Evolutionary conservation across 495 filamentous ascomycete species (phyloP).

Genomic region (Usnea hakonensis): DNA sequence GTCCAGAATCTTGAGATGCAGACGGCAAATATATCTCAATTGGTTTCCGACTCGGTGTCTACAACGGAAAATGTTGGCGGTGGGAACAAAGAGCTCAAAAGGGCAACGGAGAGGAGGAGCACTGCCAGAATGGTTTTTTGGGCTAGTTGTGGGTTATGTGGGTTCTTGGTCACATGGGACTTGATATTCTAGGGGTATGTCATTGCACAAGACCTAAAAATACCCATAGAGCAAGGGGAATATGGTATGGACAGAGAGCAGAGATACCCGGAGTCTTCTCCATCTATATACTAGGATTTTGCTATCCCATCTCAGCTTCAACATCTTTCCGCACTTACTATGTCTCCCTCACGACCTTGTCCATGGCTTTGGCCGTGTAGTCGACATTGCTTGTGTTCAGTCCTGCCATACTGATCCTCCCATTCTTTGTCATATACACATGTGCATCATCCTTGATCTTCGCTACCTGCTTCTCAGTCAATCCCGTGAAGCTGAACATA

Average conservation of each 20-base stretch:
- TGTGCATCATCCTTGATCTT: conserved; percentile 73
- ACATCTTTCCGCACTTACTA: conserved; percentile 17
- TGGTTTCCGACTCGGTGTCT: conserved; percentile 74
- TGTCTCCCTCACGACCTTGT: conserved; percentile 71
- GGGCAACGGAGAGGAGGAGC: conserved; percentile 70
- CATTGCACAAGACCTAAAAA: background rate
- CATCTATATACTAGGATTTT: conserved; percentile 11
- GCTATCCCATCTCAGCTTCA: background rate
- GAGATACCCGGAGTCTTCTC: conserved; percentile 8
- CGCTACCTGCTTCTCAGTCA: conserved; percentile 79
- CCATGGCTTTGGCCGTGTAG: conserved; percentile 82
- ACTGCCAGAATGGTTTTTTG: conserved; percentile 86
- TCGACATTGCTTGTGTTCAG: conserved; percentile 86
- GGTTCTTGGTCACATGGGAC: conserved; percentile 87
- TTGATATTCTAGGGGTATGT: conserved; percentile 56
- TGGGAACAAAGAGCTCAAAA: conserved; percentile 87
- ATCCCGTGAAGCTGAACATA: conserved; percentile 97
- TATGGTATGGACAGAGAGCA: background rate
- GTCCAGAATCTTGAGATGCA: conserved; percentile 78
- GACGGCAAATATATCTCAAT: conserved; percentile 74
- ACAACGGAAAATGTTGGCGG: conserved; percentile 80
- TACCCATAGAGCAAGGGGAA: background rate
- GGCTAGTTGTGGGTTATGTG: conserved; percentile 71
- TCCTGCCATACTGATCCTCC: conserved; percentile 92
- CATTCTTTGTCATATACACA: conserved; percentile 99